Percentiles rank a stretch among this genome's conserved stretches.
Evolutionary conservation across 768 basidiomycete genomes (phyloP).

Genomic region (Trametes coccinea): DNA sequence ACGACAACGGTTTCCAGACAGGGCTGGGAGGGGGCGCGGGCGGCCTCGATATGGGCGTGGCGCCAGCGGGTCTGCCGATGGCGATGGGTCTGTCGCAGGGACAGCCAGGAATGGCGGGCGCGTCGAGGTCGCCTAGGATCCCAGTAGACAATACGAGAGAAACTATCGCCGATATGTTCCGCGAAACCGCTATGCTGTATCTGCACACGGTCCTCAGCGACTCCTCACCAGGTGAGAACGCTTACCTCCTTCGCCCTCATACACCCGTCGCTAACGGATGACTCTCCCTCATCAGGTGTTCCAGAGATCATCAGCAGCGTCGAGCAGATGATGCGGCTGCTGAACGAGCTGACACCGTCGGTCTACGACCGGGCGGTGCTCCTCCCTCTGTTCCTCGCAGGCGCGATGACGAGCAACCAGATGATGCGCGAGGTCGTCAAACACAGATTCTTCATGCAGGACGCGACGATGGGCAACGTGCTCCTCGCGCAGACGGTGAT

Average conservation of each 20-base stretch:
- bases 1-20: constrained; percentile 9
- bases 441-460: constrained; percentile 25
- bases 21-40: constrained; percentile 7
- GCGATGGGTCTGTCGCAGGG: constrained; percentile 11
- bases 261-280: background rate
- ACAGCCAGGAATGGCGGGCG: constrained; percentile 21
- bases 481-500: constrained; percentile 26
- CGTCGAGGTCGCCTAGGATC: constrained; percentile 34
- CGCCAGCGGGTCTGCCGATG: constrained; percentile 18
- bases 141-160: constrained; percentile 14
- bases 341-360: constrained; percentile 56
- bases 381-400: constrained; percentile 74
- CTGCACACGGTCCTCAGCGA: constrained; percentile 72
- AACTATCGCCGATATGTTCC: constrained; percentile 56
- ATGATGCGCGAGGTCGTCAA: constrained; percentile 37
- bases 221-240: constrained; percentile 61
- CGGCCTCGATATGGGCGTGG: constrained; percentile 14
- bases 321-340: constrained; percentile 50
- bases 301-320: constrained; percentile 67
- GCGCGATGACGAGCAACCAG: constrained; percentile 69
- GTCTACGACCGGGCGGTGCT: constrained; percentile 66
- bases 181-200: constrained; percentile 65
- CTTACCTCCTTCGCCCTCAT: constrained; percentile 2
- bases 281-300: constrained; percentile 48
- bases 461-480: constrained; percentile 29